phyloP scores from a whole-genome alignment of 257 asterid species.

The Anisodus acutangulus region DNA sequence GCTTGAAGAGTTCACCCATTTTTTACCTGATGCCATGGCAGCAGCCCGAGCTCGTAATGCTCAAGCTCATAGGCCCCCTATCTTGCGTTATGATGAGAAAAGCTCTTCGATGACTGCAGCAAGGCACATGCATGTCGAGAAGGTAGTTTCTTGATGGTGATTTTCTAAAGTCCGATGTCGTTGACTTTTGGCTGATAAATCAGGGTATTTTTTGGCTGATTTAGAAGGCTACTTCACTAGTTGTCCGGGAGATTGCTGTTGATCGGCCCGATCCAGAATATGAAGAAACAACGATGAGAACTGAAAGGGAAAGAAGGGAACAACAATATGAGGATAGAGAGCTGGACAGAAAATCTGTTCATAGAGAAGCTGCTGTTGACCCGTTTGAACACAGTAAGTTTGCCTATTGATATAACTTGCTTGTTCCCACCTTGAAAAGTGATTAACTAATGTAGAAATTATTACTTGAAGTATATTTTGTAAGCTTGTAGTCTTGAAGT shows the following conservation, averaged over 20 bases:
- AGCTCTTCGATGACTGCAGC: conserved; percentile 55
- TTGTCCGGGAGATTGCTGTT: conserved; percentile 48
- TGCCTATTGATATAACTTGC: conserved; percentile 24
- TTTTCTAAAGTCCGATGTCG: conserved; percentile 25
- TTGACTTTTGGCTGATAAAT: conserved; percentile 33
- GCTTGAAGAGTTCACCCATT: conserved; percentile 91
- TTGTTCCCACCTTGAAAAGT: not conserved
- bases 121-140: conserved; percentile 55
- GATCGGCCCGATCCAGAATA: conserved; percentile 51
- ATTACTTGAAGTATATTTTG: not conserved
- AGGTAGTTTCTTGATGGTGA: conserved; percentile 56
- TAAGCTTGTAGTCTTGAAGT: not conserved
- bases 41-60: conserved; percentile 50
- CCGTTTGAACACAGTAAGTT: conserved; percentile 65
- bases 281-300: conserved; percentile 37
- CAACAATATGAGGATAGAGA: conserved; percentile 54
- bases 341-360: conserved; percentile 53
- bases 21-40: conserved; percentile 79
- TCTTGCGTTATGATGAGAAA: conserved; percentile 56
- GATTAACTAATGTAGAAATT: not conserved
- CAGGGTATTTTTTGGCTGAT: conserved; percentile 35
- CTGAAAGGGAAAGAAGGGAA: conserved; percentile 53
- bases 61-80: conserved; percentile 56
- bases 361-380: conserved; percentile 49
- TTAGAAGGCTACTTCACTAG: conserved; percentile 61